These are phyloP conservation scores for Aurinia saxatilis DNA, from an alignment of 345 rosid genomes.

Conservation along the genomic window DNA sequence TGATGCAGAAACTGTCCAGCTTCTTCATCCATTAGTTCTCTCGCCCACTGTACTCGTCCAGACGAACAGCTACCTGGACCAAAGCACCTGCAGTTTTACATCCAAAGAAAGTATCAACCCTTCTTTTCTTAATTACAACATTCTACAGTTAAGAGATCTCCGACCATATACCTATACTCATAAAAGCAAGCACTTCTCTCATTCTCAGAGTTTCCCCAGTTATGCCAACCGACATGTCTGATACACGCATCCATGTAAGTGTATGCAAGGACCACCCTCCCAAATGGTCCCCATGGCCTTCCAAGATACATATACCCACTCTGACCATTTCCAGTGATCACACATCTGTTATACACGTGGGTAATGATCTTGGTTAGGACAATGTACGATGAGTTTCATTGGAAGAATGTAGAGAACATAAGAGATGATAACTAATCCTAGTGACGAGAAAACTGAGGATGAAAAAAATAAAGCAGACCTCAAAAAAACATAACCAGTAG, in stretches of 20 bases:
- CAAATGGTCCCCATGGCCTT: constrained; percentile 96
- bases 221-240: constrained; percentile 71
- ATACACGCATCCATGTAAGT: constrained; percentile 78
- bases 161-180: constrained; percentile 59
- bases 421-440: no score
- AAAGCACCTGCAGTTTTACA: constrained; percentile 51
- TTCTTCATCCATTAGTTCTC: constrained; percentile 89
- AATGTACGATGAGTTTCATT: neutral
- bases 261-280: constrained; percentile 80
- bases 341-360: constrained; percentile 50
- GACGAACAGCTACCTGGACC: constrained; percentile 77
- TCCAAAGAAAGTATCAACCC: neutral
- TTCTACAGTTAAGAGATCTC: neutral
- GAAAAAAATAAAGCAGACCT: no score
- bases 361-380: no score
- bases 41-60: constrained; percentile 68
- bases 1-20: constrained; percentile 72
- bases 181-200: constrained; percentile 97
- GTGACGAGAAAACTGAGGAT: no score
- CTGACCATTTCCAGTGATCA: constrained; percentile 80
- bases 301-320: constrained; percentile 59
- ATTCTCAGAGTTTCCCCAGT: constrained; percentile 86
- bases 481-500: constrained; percentile 84
- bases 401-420: no score
- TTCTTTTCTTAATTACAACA: neutral